Evolutionary conservation across 192 early-diverging fungal species (phyloP).

Genomic region (Linnemannia exigua): DNA sequence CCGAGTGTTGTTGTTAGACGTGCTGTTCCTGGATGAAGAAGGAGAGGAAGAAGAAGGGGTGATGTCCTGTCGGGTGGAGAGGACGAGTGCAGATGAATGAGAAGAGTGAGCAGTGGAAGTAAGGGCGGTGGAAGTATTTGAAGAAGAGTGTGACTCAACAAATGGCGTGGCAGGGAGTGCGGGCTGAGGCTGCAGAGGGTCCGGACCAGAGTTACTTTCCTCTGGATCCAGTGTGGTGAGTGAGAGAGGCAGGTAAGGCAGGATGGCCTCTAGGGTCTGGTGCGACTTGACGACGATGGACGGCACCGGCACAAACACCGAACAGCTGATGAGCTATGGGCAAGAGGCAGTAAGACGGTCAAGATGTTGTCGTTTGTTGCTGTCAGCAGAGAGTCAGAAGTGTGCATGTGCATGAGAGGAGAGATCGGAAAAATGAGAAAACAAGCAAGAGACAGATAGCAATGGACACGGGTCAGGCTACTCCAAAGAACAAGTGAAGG

Average conservation of each 20-base stretch:
- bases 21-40: neutral
- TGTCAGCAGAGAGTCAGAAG: neutral
- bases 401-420: neutral
- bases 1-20: neutral
- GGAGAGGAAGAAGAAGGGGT: neutral
- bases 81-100: neutral
- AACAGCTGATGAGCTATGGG: conserved; percentile 40
- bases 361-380: no score
- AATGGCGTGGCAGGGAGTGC: conserved; percentile 7
- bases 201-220: neutral
- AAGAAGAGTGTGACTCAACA: neutral
- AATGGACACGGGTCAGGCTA: no score
- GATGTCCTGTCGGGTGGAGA: neutral
- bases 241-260: conserved; percentile 41
- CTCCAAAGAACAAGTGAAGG: no score
- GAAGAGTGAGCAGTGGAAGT: neutral
- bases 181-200: neutral
- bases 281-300: conserved; percentile 51
- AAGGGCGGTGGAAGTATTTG: neutral
- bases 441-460: no score
- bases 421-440: no score
- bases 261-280: conserved; percentile 48
- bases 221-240: conserved; percentile 33
- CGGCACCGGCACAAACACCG: conserved; percentile 43
- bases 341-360: neutral